These are phyloP conservation scores for Neurospora discreta DNA, from an alignment of 495 filamentous ascomycete genomes.

Conservation along the genomic window DNA sequence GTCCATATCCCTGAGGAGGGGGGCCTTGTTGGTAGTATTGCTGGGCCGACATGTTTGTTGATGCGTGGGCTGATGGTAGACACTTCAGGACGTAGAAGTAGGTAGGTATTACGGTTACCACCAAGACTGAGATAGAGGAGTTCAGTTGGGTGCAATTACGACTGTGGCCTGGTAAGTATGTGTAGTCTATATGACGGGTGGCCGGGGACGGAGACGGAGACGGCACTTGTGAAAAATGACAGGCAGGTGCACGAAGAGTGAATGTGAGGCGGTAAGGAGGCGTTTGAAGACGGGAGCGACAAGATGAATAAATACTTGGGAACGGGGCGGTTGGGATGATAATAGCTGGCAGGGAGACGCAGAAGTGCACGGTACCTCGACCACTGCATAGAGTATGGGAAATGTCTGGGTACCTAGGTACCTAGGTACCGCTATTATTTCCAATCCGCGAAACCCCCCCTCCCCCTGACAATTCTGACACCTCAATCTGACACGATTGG, in stretches of 20 bases:
- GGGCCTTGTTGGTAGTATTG: slow-evolving; percentile 24
- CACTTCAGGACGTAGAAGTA: neutral
- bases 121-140: neutral
- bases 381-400: neutral
- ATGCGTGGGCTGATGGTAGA: neutral
- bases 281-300: neutral
- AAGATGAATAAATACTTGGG: neutral
- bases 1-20: slow-evolving; percentile 9
- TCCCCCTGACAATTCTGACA: neutral
- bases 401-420: no score
- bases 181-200: neutral
- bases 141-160: neutral
- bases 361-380: neutral
- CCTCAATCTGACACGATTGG: neutral
- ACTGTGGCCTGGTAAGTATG: neutral
- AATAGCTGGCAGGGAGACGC: neutral
- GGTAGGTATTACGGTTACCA: neutral
- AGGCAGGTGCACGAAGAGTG: neutral
- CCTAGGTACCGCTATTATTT: neutral
- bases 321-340: neutral
- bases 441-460: neutral
- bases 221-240: neutral
- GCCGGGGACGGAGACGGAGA: neutral
- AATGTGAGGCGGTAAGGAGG: neutral
- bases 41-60: slow-evolving; percentile 18